Conservation (phyloP, 2,329 filamentous ascomycete species). For the Boeremia lycopersici region DNA sequence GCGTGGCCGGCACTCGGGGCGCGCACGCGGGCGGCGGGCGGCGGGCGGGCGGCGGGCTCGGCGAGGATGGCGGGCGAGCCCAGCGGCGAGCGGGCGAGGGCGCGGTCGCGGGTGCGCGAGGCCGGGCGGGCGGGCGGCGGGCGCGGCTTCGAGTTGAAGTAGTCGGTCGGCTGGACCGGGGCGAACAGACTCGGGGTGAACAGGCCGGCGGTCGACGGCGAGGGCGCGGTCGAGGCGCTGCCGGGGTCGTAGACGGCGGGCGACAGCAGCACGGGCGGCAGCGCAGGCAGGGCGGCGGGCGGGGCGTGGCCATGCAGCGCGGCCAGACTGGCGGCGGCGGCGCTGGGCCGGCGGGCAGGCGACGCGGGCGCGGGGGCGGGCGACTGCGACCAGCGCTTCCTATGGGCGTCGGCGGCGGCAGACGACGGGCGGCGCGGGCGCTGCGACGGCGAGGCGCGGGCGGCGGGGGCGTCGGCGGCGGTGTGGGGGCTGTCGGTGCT, state of each 20-base stretch:
- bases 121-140: constrained; percentile 29
- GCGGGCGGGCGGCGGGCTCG: constrained; percentile 22
- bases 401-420: constrained; percentile 47
- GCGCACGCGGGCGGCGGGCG: constrained; percentile 28
- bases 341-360: constrained; percentile 49
- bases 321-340: constrained; percentile 39
- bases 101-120: constrained; percentile 36
- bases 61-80: constrained; percentile 44
- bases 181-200: constrained; percentile 40
- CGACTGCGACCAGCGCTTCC: constrained; percentile 65
- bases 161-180: constrained; percentile 40
- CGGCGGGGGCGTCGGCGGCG: not conserved
- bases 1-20: constrained; percentile 29
- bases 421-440: constrained; percentile 47
- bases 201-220: constrained; percentile 44
- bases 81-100: constrained; percentile 42
- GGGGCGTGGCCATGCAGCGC: constrained; percentile 44
- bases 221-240: constrained; percentile 33
- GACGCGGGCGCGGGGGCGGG: constrained; percentile 55
- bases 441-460: constrained; percentile 13
- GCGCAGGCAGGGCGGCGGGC: constrained; percentile 29
- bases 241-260: constrained; percentile 47
- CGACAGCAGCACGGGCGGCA: constrained; percentile 39
- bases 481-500: not conserved
- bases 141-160: constrained; percentile 46